A percentile compares a stretch with the other conserved stretches of the same genome.
These are phyloP conservation scores for Dissophora globulifera DNA, from an alignment of 192 early-diverging fungal genomes.

Conservation along the genomic window DNA sequence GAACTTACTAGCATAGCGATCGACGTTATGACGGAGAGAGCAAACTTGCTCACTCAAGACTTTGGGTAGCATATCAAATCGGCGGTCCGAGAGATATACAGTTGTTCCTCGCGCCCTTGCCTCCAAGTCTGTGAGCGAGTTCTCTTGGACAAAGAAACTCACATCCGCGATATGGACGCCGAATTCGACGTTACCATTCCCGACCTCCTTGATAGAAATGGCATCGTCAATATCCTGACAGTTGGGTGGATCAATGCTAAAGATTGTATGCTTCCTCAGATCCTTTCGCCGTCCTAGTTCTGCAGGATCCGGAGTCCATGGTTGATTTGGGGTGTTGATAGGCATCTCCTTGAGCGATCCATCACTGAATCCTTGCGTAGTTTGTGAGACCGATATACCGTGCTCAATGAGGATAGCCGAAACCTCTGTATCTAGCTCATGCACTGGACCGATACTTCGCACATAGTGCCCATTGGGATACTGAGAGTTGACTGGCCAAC, in stretches of 20 bases:
- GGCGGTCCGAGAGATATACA: conserved; percentile 80
- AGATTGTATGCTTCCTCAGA: conserved; percentile 53
- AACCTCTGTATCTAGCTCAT: conserved; percentile 77
- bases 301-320: conserved; percentile 64
- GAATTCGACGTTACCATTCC: conserved; percentile 65
- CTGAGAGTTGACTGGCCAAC: conserved; percentile 73
- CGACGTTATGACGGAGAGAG: conserved; percentile 72
- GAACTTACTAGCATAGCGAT: conserved; percentile 70
- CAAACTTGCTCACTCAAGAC: conserved; percentile 78
- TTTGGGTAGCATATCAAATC: conserved; percentile 85
- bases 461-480: conserved; percentile 85
- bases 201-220: conserved; percentile 67
- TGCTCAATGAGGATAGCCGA: conserved; percentile 82
- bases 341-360: conserved; percentile 76
- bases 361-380: conserved; percentile 72
- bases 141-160: conserved; percentile 71
- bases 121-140: conserved; percentile 73
- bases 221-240: conserved; percentile 88
- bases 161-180: conserved; percentile 87
- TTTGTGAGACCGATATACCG: conserved; percentile 79
- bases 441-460: conserved; percentile 70
- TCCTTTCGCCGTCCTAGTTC: conserved; percentile 43
- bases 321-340: conserved; percentile 55
- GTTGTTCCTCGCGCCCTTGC: conserved; percentile 79
- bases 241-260: conserved; percentile 81